phyloP scores from a whole-genome alignment of 2,329 filamentous ascomycete species.

The Pseudocercospora cruenta region DNA sequence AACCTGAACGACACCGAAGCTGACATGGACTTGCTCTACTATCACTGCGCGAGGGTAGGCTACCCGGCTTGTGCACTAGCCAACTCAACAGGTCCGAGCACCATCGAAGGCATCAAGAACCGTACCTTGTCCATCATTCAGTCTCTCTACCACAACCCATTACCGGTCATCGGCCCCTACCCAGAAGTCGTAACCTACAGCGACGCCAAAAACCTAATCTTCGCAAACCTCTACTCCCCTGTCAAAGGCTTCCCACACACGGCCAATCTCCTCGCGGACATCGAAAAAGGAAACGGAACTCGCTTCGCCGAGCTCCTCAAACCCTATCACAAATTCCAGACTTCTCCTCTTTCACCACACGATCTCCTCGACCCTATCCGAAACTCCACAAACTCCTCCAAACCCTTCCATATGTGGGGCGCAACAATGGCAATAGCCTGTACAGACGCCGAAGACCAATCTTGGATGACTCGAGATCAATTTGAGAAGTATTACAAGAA shows the following conservation, averaged over 20 bases:
- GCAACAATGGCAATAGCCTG: conserved; percentile 43
- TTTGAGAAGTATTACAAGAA: conserved; percentile 43
- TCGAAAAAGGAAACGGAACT: conserved; percentile 41
- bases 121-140: conserved; percentile 40
- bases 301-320: conserved; percentile 33
- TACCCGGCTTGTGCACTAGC: conserved; percentile 46
- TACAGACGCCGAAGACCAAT: conserved; percentile 45
- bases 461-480: conserved; percentile 22
- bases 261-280: conserved; percentile 40
- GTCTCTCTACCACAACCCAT: conserved; percentile 46
- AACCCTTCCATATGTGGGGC: conserved; percentile 14
- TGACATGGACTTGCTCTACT: conserved; percentile 49
- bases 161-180: conserved; percentile 40
- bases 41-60: conserved; percentile 48
- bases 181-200: conserved; percentile 47
- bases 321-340: conserved; percentile 13
- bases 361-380: background rate
- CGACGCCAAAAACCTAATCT: conserved; percentile 44
- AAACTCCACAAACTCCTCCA: conserved; percentile 6
- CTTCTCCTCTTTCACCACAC: conserved; percentile 13
- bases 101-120: conserved; percentile 41
- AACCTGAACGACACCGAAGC: conserved; percentile 51
- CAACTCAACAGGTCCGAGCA: conserved; percentile 36
- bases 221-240: conserved; percentile 44
- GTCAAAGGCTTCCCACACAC: conserved; percentile 39